Conservation (phyloP, 2,329 filamentous ascomycete species). For the Diaporthe sp. region DNA sequence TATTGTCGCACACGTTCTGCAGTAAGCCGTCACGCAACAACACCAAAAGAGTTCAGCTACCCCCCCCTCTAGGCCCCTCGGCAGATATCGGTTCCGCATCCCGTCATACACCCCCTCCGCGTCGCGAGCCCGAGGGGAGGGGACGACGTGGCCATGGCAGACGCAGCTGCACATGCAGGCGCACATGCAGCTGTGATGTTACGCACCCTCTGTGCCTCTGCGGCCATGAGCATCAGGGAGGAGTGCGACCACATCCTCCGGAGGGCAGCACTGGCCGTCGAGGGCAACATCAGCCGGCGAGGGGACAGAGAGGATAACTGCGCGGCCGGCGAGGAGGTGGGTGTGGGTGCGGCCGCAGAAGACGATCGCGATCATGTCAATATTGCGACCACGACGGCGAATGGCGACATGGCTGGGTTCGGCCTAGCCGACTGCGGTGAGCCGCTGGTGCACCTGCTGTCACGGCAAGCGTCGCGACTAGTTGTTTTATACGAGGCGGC, state of each 20-base stretch:
- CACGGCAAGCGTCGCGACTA: conserved; percentile 36
- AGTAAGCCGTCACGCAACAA: conserved; percentile 18
- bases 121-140: conserved; percentile 18
- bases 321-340: not conserved
- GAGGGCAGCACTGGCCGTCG: not conserved
- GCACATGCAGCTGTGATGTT: conserved; percentile 18
- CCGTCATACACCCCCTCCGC: not conserved
- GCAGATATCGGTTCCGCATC: conserved; percentile 6
- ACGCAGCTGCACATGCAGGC: conserved; percentile 15
- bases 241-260: conserved; percentile 24
- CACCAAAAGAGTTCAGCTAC: not conserved
- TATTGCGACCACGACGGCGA: not conserved
- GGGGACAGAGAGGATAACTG: not conserved
- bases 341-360: not conserved
- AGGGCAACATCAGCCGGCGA: conserved; percentile 1
- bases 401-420: not conserved
- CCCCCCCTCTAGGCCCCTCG: conserved; percentile 13
- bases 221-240: conserved; percentile 26
- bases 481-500: conserved; percentile 28
- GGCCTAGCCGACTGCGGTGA: conserved; percentile 36
- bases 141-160: conserved; percentile 27
- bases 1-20: conserved; percentile 16
- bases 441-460: conserved; percentile 38
- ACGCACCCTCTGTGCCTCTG: conserved; percentile 28
- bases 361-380: not conserved